These are phyloP conservation scores for Buddleja alternifolia DNA, from an alignment of 257 asterid genomes.

Conservation along the genomic window DNA sequence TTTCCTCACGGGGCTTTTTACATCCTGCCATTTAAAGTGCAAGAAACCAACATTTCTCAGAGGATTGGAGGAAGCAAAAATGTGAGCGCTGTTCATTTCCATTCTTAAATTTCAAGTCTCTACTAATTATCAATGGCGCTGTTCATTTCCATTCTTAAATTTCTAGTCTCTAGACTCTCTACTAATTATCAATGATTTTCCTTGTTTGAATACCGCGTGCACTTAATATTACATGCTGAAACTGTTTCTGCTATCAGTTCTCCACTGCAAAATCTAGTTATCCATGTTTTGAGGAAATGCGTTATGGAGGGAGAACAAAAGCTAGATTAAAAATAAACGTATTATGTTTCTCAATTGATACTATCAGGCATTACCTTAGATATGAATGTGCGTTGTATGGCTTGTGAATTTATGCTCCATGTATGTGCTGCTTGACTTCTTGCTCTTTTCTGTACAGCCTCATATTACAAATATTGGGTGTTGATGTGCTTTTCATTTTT, in stretches of 20 bases:
- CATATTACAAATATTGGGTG: background rate
- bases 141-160: constrained; percentile 17
- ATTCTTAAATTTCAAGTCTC: constrained; percentile 21
- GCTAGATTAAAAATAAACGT: background rate
- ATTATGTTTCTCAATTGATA: constrained; percentile 13
- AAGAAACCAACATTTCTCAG: constrained; percentile 69
- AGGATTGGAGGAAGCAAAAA: constrained; percentile 91
- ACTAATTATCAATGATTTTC: constrained; percentile 9
- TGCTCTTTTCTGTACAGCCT: constrained; percentile 2
- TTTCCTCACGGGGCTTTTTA: constrained; percentile 88
- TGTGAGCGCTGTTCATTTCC: constrained; percentile 53
- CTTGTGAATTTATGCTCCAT: constrained; percentile 16
- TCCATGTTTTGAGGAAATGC: background rate
- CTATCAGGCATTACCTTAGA: background rate
- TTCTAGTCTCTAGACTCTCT: constrained; percentile 25
- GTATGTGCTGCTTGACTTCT: constrained; percentile 14
- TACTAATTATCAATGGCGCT: constrained; percentile 34
- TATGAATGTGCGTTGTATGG: constrained; percentile 23
- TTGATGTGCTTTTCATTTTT: background rate
- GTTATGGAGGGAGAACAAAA: constrained; percentile 16
- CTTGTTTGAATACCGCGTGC: constrained; percentile 14
- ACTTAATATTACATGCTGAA: background rate
- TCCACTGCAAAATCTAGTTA: constrained; percentile 14
- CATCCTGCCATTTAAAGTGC: constrained; percentile 90
- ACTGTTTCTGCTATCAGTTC: constrained; percentile 20